Evolutionary conservation across 2,329 filamentous ascomycete species (phyloP).

Genomic region (Botrytis sinoallii): DNA sequence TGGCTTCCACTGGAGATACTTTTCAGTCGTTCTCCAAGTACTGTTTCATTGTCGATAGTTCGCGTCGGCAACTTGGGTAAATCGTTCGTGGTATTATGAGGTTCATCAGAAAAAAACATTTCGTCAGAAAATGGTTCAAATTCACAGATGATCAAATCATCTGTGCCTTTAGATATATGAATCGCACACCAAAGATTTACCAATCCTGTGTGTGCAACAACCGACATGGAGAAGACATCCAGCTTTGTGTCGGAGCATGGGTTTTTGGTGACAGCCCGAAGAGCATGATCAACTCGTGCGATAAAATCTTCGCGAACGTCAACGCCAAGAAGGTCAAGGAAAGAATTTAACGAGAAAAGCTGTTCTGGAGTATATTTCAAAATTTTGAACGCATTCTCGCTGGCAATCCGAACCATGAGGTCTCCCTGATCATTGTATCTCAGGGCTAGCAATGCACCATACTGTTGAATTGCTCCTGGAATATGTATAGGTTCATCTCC

Average conservation of each 20-base stretch:
- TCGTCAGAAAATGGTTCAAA: constrained; percentile 83
- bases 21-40: constrained; percentile 67
- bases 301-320: constrained; percentile 50
- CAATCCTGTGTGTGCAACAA: constrained; percentile 15
- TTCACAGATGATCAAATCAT: constrained; percentile 76
- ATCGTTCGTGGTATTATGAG: constrained; percentile 27
- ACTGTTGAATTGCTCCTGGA: constrained; percentile 56
- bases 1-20: constrained; percentile 74
- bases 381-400: constrained; percentile 73
- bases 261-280: background rate
- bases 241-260: constrained; percentile 64
- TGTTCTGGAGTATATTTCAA: constrained; percentile 75
- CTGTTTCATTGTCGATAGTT: constrained; percentile 70
- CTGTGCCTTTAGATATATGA: constrained; percentile 54
- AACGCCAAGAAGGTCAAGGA: constrained; percentile 83
- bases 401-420: constrained; percentile 69
- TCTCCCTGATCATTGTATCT: constrained; percentile 66
- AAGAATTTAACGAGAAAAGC: constrained; percentile 70
- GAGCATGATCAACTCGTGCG: constrained; percentile 9
- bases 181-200: constrained; percentile 17
- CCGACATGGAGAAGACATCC: constrained; percentile 78
- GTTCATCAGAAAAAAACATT: constrained; percentile 43
- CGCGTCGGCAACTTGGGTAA: constrained; percentile 64
- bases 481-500: constrained; percentile 91
- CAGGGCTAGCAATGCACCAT: constrained; percentile 73